Conservation (phyloP, 176 grass and related monocot genomes). For the Bromus sterilis region DNA sequence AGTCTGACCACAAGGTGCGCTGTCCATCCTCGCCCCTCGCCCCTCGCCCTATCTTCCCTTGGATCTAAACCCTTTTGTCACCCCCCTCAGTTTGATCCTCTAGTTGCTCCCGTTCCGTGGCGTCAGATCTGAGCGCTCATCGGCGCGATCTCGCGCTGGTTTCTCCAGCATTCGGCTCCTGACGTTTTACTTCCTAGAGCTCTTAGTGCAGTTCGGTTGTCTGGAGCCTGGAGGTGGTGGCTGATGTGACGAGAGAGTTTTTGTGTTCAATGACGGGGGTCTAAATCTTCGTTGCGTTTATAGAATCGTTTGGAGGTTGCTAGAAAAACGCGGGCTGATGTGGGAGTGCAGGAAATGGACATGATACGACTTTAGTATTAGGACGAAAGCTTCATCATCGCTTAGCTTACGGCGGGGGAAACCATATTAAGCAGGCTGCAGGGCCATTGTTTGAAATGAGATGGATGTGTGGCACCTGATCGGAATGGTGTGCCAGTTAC, state of each 20-base stretch:
- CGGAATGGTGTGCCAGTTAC: neutral
- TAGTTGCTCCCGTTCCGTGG: neutral
- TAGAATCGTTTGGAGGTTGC: neutral
- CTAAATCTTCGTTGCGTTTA: neutral
- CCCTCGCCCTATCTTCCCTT: neutral
- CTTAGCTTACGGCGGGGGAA: neutral
- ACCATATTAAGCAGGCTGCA: neutral
- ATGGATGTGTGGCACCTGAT: neutral
- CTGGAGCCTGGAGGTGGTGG: neutral
- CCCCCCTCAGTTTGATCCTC: neutral
- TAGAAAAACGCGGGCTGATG: neutral
- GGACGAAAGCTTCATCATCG: neutral
- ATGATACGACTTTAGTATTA: neutral
- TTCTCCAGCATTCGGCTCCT: neutral
- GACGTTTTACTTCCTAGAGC: neutral
- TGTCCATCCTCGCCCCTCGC: neutral
- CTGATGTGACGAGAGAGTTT: neutral
- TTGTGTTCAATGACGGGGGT: neutral
- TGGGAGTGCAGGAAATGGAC: neutral
- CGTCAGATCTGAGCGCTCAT: conserved; percentile 3
- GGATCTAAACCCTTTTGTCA: neutral
- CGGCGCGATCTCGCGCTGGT: conserved; percentile 13
- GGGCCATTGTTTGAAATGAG: neutral
- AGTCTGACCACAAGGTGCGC: conserved; percentile 62
- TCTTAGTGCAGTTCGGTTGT: neutral